Evolutionary conservation across 164 flowering plant genomes (phyloP).

Genomic region (Kingdonia uniflora): DNA sequence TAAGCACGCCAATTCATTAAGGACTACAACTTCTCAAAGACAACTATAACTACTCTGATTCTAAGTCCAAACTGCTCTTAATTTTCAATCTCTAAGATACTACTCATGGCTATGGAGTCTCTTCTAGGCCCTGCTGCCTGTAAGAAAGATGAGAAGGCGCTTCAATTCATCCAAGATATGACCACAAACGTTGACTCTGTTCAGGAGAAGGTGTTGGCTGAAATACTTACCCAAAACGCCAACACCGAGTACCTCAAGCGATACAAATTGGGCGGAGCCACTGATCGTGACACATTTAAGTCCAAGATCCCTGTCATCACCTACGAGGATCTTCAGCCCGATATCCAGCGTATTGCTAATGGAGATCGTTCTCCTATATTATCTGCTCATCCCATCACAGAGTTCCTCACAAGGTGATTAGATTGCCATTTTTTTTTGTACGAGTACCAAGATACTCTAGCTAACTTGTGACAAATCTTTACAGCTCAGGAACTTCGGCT

Average conservation of each 20-base stretch:
- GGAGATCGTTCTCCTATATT: constrained; percentile 63
- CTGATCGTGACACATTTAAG: constrained; percentile 51
- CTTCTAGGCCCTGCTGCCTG: constrained; percentile 24
- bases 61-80: no score
- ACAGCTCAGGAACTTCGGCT: constrained; percentile 82
- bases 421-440: background rate
- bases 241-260: constrained; percentile 50
- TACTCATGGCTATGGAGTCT: constrained; percentile 12
- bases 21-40: no score
- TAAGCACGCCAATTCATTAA: no score
- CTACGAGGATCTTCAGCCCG: constrained; percentile 60
- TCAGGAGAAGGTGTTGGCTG: constrained; percentile 40
- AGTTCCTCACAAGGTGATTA: constrained; percentile 67
- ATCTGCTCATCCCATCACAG: constrained; percentile 54
- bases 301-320: constrained; percentile 46
- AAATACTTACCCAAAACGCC: constrained; percentile 43
- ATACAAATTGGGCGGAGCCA: constrained; percentile 28
- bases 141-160: constrained; percentile 48
- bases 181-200: constrained; percentile 42
- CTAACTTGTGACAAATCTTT: background rate
- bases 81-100: no score
- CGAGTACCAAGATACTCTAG: no score
- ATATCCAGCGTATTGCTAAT: constrained; percentile 61
- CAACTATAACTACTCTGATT: no score
- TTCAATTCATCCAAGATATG: constrained; percentile 58